These are phyloP conservation scores for Skeletonema potamos DNA, from an alignment of 108 stramenopile genomes.

Conservation along the genomic window DNA sequence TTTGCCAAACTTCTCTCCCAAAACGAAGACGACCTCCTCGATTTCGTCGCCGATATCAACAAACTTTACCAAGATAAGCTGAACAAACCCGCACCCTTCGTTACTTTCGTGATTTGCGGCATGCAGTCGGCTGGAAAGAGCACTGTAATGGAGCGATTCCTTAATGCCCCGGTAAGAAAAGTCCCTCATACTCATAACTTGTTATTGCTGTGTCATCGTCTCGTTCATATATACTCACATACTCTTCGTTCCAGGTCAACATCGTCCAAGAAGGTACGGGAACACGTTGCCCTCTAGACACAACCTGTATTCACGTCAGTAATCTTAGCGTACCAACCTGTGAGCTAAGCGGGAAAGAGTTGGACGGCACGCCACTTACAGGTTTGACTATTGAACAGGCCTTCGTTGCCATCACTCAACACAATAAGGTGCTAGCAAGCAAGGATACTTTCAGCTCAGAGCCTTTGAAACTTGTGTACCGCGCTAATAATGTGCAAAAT, in stretches of 20 bases:
- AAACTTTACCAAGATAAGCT: constrained; percentile 66
- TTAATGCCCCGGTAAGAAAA: constrained; percentile 50
- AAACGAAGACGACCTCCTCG: constrained; percentile 64
- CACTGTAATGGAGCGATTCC: constrained; percentile 82
- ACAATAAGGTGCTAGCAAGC: constrained; percentile 54
- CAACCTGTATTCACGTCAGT: constrained; percentile 73
- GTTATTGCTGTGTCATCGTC: background rate
- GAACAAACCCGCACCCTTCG: constrained; percentile 63
- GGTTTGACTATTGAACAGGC: constrained; percentile 59
- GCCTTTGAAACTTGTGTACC: constrained; percentile 59
- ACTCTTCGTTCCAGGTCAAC: constrained; percentile 28
- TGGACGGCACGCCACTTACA: constrained; percentile 29
- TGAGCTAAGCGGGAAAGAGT: constrained; percentile 61
- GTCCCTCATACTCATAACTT: background rate
- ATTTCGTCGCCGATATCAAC: constrained; percentile 72
- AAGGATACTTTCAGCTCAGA: constrained; percentile 65
- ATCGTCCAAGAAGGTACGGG: constrained; percentile 83
- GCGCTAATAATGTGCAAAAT: constrained; percentile 70
- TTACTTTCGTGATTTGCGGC: constrained; percentile 78
- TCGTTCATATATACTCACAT: background rate
- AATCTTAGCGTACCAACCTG: constrained; percentile 42
- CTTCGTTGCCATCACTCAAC: constrained; percentile 62
- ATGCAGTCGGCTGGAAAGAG: constrained; percentile 75
- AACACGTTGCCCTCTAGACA: constrained; percentile 76
- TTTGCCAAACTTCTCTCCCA: constrained; percentile 51